A percentile compares a stretch with the other conserved stretches of the same genome.
phyloP scores from a whole-genome alignment of 108 stramenopile genomes.

The Discostella stelligeroides region DNA sequence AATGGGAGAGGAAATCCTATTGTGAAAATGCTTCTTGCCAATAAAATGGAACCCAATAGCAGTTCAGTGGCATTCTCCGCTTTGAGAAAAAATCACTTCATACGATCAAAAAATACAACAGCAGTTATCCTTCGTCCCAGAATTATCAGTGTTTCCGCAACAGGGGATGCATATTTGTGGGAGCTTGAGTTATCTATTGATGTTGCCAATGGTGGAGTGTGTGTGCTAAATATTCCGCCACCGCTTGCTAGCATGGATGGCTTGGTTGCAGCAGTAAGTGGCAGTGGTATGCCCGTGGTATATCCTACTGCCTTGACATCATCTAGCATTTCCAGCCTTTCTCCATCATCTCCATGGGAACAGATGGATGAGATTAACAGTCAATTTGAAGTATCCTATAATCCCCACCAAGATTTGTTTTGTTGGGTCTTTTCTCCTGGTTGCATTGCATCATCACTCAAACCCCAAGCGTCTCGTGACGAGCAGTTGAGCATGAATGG shows the following conservation, averaged over 20 bases:
- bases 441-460: slow-evolving; percentile 32
- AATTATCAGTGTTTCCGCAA: slow-evolving; percentile 33
- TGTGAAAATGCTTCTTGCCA: slow-evolving; percentile 42
- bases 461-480: slow-evolving; percentile 32
- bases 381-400: slow-evolving; percentile 42
- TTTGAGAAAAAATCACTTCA: neutral
- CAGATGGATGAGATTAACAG: slow-evolving; percentile 29
- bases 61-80: no score
- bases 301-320: slow-evolving; percentile 34
- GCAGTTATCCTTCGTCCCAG: slow-evolving; percentile 5
- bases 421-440: slow-evolving; percentile 42
- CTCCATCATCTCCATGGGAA: slow-evolving; percentile 43
- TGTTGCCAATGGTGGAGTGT: slow-evolving; percentile 24
- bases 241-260: slow-evolving; percentile 44
- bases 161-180: slow-evolving; percentile 43
- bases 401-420: slow-evolving; percentile 28
- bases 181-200: slow-evolving; percentile 45
- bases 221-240: slow-evolving; percentile 37
- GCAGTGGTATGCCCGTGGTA: slow-evolving; percentile 28
- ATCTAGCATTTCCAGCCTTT: slow-evolving; percentile 24
- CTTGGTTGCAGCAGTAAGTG: slow-evolving; percentile 35
- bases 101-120: neutral
- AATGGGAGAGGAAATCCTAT: slow-evolving; percentile 42
- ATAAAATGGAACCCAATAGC: slow-evolving; percentile 14
- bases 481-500: slow-evolving; percentile 38